Evolutionary conservation across 495 filamentous ascomycete species (phyloP), one percentile per base, ranked within the genome.

Genomic region (Trichoderma reesei): DNA sequence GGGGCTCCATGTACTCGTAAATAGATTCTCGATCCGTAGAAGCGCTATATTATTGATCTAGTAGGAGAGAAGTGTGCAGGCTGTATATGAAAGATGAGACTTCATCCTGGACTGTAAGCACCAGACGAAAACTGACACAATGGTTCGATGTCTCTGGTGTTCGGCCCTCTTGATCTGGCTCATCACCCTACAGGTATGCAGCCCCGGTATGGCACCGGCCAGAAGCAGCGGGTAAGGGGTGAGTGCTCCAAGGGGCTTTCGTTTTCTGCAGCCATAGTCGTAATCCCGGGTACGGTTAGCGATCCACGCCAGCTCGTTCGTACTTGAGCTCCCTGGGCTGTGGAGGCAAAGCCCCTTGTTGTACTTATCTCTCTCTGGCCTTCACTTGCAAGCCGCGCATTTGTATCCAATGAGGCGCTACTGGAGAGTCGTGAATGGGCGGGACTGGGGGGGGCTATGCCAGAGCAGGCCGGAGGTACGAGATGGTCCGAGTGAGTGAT

Each of bases 301-400:
- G 51, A 56, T 56, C 51, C 51, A 56, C 51, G 51, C 51, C 20
- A 56, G 51, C 51, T 56, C 51, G 31, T 11, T 56, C 51, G 51
- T 56, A 56, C 20, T n/a, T n/a, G 20, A 3, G 18, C 8, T 13
- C 7, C 8, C 26, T 9, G 1, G 9, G 51, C 11, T 13, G 51
- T 56, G 51, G 51, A 56, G 18, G 51, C 51, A n/a, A n/a, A 18
- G 13, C 51, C 34, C 51, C 51, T 56, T 46, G 31, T 56, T n/a
- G n/a, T n/a, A n/a, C n/a, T n/a, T n/a, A n/a, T n/a, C n/a, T n/a
- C n/a, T n/a, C n/a, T n/a, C n/a, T n/a, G n/a, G n/a, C n/a, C n/a
- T n/a, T n/a, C n/a, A n/a, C n/a, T 56, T 3, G 51, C 51, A 33
- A 56, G 51, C 20, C 10, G 51, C 20, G 51, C 20, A 34, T 33